phyloP scores from a whole-genome alignment of 2,329 filamentous ascomycete genomes.

The Penicillium crustosum region DNA sequence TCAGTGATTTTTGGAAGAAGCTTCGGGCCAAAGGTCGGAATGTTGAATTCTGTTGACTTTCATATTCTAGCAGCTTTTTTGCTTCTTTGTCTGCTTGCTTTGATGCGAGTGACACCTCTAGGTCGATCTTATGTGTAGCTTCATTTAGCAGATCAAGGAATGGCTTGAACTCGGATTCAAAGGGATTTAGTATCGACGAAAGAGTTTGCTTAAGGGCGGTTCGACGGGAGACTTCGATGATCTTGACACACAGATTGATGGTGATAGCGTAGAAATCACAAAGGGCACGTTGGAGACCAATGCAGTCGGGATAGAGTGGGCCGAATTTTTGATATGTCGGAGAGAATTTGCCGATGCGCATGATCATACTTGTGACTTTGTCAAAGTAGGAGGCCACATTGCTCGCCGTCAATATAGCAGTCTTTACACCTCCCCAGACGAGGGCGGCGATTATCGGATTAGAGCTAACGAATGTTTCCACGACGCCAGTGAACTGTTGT shows the following conservation, averaged over 20 bases:
- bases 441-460: constrained; percentile 10
- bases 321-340: constrained; percentile 22
- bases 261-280: not conserved
- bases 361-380: constrained; percentile 13
- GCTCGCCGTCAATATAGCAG: constrained; percentile 3
- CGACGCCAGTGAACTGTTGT: constrained; percentile 21
- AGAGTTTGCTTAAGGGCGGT: not conserved
- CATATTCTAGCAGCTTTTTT: constrained; percentile 1
- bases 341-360: constrained; percentile 19
- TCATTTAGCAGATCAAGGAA: not conserved
- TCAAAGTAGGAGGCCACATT: constrained; percentile 10
- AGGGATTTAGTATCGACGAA: not conserved
- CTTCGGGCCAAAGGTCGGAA: not conserved
- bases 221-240: not conserved
- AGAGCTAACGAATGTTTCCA: constrained; percentile 23
- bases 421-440: constrained; percentile 6
- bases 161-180: constrained; percentile 2
- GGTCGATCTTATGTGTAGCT: not conserved
- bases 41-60: not conserved
- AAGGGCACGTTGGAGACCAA: not conserved
- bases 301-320: constrained; percentile 13
- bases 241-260: not conserved
- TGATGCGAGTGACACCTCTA: constrained; percentile 1
- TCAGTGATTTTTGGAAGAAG: not conserved
- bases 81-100: constrained; percentile 4